These are phyloP conservation scores for Calonectria hongkongensis DNA, from an alignment of 2,329 filamentous ascomycete genomes.

Conservation along the genomic window DNA sequence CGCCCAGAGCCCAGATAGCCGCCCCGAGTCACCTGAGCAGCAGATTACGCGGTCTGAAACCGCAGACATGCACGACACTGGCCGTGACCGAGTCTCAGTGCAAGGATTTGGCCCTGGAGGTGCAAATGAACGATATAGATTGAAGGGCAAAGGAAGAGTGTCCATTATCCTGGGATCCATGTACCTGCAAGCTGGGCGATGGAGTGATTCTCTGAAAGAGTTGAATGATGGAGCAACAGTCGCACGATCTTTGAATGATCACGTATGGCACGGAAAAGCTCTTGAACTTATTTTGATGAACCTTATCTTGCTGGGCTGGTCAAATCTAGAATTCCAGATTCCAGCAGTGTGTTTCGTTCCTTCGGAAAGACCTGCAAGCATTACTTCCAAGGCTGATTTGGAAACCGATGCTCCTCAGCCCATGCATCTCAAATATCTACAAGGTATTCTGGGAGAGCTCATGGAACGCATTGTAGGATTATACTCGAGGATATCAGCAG, in stretches of 20 bases:
- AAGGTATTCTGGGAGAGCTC: constrained; percentile 81
- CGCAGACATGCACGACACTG: constrained; percentile 67
- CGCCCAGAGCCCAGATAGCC: constrained; percentile 60
- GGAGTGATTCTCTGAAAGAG: constrained; percentile 91
- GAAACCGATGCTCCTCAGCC: constrained; percentile 66
- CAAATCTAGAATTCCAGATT: constrained; percentile 88
- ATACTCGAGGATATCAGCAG: constrained; percentile 82
- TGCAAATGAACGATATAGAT: constrained; percentile 84
- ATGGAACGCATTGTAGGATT: constrained; percentile 84
- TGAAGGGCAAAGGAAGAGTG: constrained; percentile 87
- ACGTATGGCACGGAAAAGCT: constrained; percentile 98
- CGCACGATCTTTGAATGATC: constrained; percentile 88
- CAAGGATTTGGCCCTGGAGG: constrained; percentile 84
- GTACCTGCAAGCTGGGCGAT: constrained; percentile 91
- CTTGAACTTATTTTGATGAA: constrained; percentile 91
- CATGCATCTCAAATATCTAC: constrained; percentile 72
- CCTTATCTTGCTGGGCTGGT: constrained; percentile 89
- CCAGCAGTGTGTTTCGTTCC: constrained; percentile 72
- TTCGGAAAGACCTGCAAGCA: constrained; percentile 67
- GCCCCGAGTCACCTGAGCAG: constrained; percentile 65
- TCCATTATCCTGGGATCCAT: constrained; percentile 88
- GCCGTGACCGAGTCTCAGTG: constrained; percentile 75
- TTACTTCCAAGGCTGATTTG: constrained; percentile 56
- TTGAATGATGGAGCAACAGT: constrained; percentile 86
- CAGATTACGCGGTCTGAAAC: constrained; percentile 61